phyloP scores from a whole-genome alignment of 345 rosid species.

The Anastatica hierochuntica region DNA sequence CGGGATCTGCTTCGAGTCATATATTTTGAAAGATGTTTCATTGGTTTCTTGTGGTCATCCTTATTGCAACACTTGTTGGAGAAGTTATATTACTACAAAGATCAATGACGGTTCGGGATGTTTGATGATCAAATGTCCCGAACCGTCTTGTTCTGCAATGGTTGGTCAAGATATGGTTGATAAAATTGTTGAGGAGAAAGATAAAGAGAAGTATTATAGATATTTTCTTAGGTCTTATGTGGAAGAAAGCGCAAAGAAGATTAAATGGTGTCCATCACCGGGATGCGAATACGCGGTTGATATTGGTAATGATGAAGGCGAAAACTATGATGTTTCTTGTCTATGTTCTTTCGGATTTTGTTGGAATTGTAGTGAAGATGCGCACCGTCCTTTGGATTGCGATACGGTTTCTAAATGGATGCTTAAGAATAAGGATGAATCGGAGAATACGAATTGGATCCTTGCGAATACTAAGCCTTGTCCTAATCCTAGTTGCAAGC shows the following conservation, averaged over 20 bases:
- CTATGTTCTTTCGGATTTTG: slow-evolving; percentile 18
- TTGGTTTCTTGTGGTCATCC: slow-evolving; percentile 88
- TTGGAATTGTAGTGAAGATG: slow-evolving; percentile 19
- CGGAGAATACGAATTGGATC: slow-evolving; percentile 23
- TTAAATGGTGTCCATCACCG: slow-evolving; percentile 97
- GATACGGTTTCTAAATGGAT: slow-evolving; percentile 15
- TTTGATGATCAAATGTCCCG: slow-evolving; percentile 16
- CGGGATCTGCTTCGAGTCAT: slow-evolving; percentile 70
- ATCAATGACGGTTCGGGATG: slow-evolving; percentile 18
- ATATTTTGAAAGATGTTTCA: slow-evolving; percentile 21
- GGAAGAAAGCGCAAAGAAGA: slow-evolving; percentile 72
- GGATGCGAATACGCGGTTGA: slow-evolving; percentile 64
- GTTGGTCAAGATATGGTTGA: slow-evolving; percentile 22
- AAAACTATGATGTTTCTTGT: slow-evolving; percentile 18
- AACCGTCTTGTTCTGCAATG: slow-evolving; percentile 15
- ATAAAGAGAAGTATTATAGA: slow-evolving; percentile 9
- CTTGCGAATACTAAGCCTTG: slow-evolving; percentile 22
- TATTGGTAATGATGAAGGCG: background rate
- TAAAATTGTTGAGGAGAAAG: background rate
- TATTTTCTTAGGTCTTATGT: slow-evolving; percentile 41
- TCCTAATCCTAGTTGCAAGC: slow-evolving; percentile 22
- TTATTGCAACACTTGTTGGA: slow-evolving; percentile 72
- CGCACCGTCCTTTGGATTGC: slow-evolving; percentile 26
- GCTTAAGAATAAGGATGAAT: background rate
- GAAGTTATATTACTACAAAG: slow-evolving; percentile 18